Conservation (phyloP, 2,329 filamentous ascomycete species). For the Fusarium siculi region DNA sequence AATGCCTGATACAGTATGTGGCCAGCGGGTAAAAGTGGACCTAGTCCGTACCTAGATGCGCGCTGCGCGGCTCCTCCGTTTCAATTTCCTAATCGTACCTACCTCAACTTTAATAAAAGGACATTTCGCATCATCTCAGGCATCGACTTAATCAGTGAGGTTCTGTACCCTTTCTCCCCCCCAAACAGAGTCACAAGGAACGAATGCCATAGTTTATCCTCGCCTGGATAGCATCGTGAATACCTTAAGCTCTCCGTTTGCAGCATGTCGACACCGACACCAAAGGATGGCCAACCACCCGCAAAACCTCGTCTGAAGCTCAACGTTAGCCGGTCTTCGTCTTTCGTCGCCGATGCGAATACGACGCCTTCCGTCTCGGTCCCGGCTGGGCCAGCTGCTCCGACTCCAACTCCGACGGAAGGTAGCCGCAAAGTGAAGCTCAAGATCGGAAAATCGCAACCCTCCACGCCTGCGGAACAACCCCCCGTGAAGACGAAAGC, state of each 20-base stretch:
- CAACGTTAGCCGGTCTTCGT: slow-evolving; percentile 52
- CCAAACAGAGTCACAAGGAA: neutral
- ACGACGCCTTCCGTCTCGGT: slow-evolving; percentile 28
- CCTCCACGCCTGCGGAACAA: slow-evolving; percentile 50
- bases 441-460: slow-evolving; percentile 54
- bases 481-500: slow-evolving; percentile 65
- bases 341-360: slow-evolving; percentile 47
- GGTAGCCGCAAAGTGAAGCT: slow-evolving; percentile 55
- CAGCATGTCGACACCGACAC: slow-evolving; percentile 47
- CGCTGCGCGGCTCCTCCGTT: slow-evolving; percentile 13
- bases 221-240: slow-evolving; percentile 10
- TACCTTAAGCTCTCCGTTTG: slow-evolving; percentile 3
- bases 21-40: slow-evolving; percentile 26
- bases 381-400: neutral
- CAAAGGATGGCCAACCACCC: slow-evolving; percentile 40
- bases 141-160: neutral
- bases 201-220: neutral
- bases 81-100: neutral
- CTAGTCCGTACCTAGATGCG: neutral
- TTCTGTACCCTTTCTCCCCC: neutral
- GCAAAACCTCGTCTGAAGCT: slow-evolving; percentile 54
- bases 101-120: neutral
- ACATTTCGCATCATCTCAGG: neutral
- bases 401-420: slow-evolving; percentile 44
- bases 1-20: neutral